Conservation (phyloP, 2,329 filamentous ascomycete species). For the Ceratocystis cubensis region DNA sequence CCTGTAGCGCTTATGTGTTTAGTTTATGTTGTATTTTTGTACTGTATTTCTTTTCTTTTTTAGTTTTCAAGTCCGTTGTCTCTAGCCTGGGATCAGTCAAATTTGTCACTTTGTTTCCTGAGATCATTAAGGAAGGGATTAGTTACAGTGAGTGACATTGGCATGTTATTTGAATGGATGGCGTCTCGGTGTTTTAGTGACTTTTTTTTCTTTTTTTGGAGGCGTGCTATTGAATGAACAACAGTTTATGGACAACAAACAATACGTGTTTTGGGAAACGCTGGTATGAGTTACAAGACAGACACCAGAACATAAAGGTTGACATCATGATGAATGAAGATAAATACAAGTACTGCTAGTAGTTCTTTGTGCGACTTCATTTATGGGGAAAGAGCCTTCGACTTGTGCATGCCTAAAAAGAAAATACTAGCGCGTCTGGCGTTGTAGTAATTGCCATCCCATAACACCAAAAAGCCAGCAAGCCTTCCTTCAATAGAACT, state of each 20-base stretch:
- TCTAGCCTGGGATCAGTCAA: background rate
- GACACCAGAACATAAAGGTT: background rate
- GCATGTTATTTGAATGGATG: conserved; percentile 3
- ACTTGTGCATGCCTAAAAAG: background rate
- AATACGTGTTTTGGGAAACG: background rate
- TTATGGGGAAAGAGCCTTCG: background rate
- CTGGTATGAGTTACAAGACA: background rate
- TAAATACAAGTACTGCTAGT: too few species aligned
- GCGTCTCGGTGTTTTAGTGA: background rate
- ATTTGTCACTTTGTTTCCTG: background rate
- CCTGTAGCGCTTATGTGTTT: background rate
- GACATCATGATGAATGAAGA: background rate
- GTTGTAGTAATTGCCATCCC: background rate
- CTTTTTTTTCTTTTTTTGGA: background rate
- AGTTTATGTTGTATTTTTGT: background rate
- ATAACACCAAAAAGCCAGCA: background rate
- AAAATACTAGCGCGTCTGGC: background rate
- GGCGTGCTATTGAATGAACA: background rate
- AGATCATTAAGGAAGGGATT: background rate
- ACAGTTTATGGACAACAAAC: background rate
- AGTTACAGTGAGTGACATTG: background rate
- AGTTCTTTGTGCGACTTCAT: background rate
- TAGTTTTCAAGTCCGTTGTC: background rate
- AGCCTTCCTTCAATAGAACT: background rate
- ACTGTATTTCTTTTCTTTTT: background rate